phyloP scores from a whole-genome alignment of 495 filamentous ascomycete genomes.

The Halenospora varia region DNA sequence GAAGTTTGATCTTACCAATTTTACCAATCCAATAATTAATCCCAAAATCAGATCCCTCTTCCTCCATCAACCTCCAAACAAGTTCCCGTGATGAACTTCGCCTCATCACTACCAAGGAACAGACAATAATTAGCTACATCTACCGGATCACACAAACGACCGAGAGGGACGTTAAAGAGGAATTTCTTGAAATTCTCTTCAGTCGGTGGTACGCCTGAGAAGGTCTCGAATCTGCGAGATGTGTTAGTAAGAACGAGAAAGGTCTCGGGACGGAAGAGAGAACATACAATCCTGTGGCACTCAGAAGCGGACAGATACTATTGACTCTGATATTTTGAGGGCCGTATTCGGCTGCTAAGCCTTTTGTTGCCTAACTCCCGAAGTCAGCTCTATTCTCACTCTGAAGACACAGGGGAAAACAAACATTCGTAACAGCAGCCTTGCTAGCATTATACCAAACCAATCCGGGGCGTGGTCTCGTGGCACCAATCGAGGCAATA shows the following conservation, averaged over 20 bases:
- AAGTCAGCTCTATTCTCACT: neutral
- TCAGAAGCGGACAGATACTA: conserved; percentile 56
- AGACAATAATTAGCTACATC: conserved; percentile 65
- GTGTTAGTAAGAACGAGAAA: neutral
- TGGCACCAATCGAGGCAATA: conserved; percentile 60
- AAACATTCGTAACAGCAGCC: conserved; percentile 59
- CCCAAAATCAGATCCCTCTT: conserved; percentile 30
- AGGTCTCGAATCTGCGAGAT: conserved; percentile 48
- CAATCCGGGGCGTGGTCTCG: conserved; percentile 59
- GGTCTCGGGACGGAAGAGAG: neutral
- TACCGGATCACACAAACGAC: conserved; percentile 56
- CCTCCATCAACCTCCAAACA: conserved; percentile 59
- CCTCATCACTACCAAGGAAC: conserved; percentile 65
- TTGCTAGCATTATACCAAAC: conserved; percentile 72
- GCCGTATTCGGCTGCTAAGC: conserved; percentile 65
- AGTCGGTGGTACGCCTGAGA: conserved; percentile 63
- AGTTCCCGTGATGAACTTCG: conserved; percentile 65
- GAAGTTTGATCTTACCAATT: too few relatives aligned
- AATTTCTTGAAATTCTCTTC: conserved; percentile 66
- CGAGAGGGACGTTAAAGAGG: conserved; percentile 61
- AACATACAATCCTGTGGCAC: conserved; percentile 50
- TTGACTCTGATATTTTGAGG: conserved; percentile 63
- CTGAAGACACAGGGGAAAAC: too few relatives aligned
- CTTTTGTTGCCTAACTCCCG: conserved; percentile 48
- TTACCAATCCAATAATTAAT: too few relatives aligned